Evolutionary conservation across 495 filamentous ascomycete species (phyloP), one percentile per base, ranked within the genome.

Genomic region (Recurvomyces mirabilis): DNA sequence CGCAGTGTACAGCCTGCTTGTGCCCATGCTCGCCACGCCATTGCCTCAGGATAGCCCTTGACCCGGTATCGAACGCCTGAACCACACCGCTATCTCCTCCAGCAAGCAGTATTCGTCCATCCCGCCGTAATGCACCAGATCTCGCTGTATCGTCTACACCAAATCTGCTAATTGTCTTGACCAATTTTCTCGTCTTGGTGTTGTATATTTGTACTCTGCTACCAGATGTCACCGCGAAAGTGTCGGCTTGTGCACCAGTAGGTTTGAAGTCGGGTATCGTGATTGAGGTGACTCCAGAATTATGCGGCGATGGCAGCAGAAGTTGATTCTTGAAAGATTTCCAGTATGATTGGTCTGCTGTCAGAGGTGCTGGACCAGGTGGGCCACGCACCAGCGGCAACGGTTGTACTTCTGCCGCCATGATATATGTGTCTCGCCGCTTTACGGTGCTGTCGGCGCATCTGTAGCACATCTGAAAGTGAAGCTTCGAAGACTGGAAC

Each of bases 261-360:
- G 65, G 52, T 65, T 66, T 49, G 62, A 65, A 49, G 71, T 67
- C 14, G 61, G 89, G 87, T 59, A 80, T 81, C 37, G 87, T 85
- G 61, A 98, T 93, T 58, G 86, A 74, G 23, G 86, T 93, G 55
- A 98, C 72, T 42, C 86, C 81, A 56, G 77, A 80, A 60, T 84
- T 81, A 49, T 87, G 79, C 34, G 83, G 82, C 28, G 91, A 89
- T 7, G 89, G 84, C 33, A 96, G 75, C 22, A 84, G 73, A 35
- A 88, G 78, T 24, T 86, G 81, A 33, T 88, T 89, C 62, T 80
- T 83, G 71, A 98, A 98, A 26, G 79, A 80, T 52, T 78, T 78
- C 87, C 91, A 99, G 70, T 95, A 96, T 52, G 78, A 73, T 65
- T 96, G 87, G 67, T 99, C 91, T 34, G 88, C 77, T 4, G 87